These are phyloP conservation scores for Pseudognaphalium luteoalbum DNA, from an alignment of 129 eudicot species.

Conservation along the genomic window DNA sequence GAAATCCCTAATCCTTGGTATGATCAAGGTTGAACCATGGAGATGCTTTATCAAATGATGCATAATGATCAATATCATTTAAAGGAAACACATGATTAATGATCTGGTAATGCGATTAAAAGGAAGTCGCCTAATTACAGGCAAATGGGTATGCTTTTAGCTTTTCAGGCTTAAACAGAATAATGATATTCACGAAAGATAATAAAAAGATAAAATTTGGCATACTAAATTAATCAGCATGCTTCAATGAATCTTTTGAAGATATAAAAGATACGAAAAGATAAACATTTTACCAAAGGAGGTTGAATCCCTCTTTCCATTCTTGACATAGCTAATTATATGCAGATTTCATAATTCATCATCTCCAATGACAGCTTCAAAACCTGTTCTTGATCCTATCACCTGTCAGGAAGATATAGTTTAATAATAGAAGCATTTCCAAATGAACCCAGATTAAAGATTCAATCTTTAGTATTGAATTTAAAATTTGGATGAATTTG, in stretches of 20 bases:
- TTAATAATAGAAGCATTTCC: constrained; percentile 8
- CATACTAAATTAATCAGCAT: constrained; percentile 11
- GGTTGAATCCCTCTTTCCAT: constrained; percentile 81
- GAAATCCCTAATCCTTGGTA: constrained; percentile 4
- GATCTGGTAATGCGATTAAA: constrained; percentile 4
- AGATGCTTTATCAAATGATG: background rate
- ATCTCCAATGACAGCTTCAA: constrained; percentile 31
- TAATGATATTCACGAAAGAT: constrained; percentile 9
- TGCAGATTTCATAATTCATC: constrained; percentile 26
- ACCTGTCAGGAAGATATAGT: constrained; percentile 26
- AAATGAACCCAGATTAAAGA: constrained; percentile 21
- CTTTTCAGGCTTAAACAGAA: constrained; percentile 10
- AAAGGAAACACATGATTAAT: background rate
- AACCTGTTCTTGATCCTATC: constrained; percentile 36
- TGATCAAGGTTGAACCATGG: constrained; percentile 6
- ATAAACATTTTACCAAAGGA: constrained; percentile 62
- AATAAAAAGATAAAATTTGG: constrained; percentile 18
- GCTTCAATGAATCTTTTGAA: background rate
- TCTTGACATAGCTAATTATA: constrained; percentile 28
- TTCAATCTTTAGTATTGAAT: background rate
- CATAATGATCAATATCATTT: background rate
- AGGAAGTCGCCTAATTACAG: constrained; percentile 17
- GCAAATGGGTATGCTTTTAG: constrained; percentile 13
- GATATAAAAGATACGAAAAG: constrained; percentile 2
- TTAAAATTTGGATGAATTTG: constrained; percentile 7